Evolutionary conservation across 2,329 filamentous ascomycete genomes (phyloP), one percentile per base, ranked within the genome.

Genomic region (Dactylella cylindrospora): DNA sequence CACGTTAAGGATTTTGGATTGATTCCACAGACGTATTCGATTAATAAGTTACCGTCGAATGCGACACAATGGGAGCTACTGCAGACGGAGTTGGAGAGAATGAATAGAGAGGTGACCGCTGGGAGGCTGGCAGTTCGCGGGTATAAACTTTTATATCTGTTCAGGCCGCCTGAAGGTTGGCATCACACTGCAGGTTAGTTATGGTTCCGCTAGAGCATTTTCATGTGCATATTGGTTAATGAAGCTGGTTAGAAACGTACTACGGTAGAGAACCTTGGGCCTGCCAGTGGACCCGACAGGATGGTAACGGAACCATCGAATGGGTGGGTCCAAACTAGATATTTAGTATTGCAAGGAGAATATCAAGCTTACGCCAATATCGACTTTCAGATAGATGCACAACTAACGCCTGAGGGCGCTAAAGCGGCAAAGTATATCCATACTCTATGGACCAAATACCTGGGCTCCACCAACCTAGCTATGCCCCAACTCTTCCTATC

Each of bases 111-210:
- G 31, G 35, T 20, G 23, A 19, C 26, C 19, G 45, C 36, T 15
- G 44, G 36, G 10, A 29, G 6, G 13, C 20, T 62, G 32, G 49
- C 31, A 3, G 38, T 54, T 22, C 38, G 39, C 15, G 57, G 57
- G 22, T 62, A 62, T 39, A 62, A 62, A 35, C 31, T 62, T 26
- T 38, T 62, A 33, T 62, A 62, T 50, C 49, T 62, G 15, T 62
- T 62, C 35, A 43, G 57, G 57, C 57, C 57, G 29, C 40, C 57
- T 3, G 49, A 62, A 41, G 54, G 57, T 32, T 62, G 49, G 43
- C 57, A 62, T 62, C 57, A 62, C 31, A 22, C 19, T 17, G 57
- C 43, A 62, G 57, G 57, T 62, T 62, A 44, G 50, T 54, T 46
- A 46, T 32, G 49, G 55, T 53, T 54, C 44, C 25, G 43, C 5